Conservation (phyloP, 352 stramenopile genomes). For the Phytophthora macrochlamydospora region DNA sequence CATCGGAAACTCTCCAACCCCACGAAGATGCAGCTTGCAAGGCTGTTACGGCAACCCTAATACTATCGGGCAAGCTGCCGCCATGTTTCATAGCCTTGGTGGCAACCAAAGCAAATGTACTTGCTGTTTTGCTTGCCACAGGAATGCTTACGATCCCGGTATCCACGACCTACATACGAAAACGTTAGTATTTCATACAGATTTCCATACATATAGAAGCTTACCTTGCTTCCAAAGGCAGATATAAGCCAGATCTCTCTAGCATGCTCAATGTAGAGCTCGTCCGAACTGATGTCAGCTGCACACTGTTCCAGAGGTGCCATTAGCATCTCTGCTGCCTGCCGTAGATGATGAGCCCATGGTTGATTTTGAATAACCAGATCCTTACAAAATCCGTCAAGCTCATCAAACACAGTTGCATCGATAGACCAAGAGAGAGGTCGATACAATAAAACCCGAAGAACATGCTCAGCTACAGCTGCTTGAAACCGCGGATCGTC, state of each 20-base stretch:
- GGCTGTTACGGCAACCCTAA: conserved; percentile 29
- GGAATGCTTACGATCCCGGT: conserved; percentile 18
- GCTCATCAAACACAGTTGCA: conserved; percentile 16
- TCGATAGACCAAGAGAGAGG: conserved; percentile 16
- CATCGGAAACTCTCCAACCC: conserved; percentile 51
- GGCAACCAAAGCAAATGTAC: conserved; percentile 29
- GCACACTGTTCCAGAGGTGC: conserved; percentile 19
- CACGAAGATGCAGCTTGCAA: conserved; percentile 49
- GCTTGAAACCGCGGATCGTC: conserved; percentile 24
- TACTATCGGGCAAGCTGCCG: conserved; percentile 23
- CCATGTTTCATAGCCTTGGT: conserved; percentile 29
- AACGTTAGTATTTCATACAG: conserved; percentile 7
- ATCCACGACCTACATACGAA: conserved; percentile 24
- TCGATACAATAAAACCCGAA: conserved; percentile 21
- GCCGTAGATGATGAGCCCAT: conserved; percentile 29
- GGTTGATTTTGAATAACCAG: conserved; percentile 16
- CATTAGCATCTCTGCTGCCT: conserved; percentile 23
- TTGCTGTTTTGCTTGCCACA: conserved; percentile 21
- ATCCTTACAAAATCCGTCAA: conserved; percentile 37
- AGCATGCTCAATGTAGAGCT: conserved; percentile 23
- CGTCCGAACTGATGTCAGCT: conserved; percentile 12
- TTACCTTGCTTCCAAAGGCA: conserved; percentile 43
- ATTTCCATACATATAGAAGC: neutral
- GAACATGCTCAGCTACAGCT: conserved; percentile 27
- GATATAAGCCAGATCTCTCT: conserved; percentile 19